Evolutionary conservation across 768 basidiomycete species (phyloP).

Genomic region (Cyclocybe cylindracea): DNA sequence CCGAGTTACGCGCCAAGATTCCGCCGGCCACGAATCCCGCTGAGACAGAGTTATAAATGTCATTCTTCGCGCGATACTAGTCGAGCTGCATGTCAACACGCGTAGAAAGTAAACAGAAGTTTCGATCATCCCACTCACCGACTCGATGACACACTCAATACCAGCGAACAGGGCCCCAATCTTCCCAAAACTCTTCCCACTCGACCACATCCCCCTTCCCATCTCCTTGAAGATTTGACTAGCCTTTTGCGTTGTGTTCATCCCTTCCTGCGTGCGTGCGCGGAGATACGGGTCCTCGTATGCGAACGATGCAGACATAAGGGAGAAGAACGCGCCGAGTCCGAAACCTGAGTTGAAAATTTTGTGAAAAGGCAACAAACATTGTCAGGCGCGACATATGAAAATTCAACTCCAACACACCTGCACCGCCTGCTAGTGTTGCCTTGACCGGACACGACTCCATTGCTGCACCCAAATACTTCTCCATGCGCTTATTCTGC

Average conservation of each 20-base stretch:
- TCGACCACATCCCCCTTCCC: constrained; percentile 89
- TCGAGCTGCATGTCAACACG: not conserved
- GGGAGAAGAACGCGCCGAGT: constrained; percentile 91
- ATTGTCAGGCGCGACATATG: not conserved
- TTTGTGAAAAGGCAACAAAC: not conserved
- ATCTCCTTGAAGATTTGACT: constrained; percentile 89
- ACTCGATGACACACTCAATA: constrained; percentile 93
- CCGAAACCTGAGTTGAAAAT: constrained; percentile 65
- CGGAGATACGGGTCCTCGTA: constrained; percentile 92
- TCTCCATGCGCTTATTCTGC: constrained; percentile 78
- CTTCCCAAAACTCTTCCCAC: constrained; percentile 91
- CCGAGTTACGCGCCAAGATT: constrained; percentile 83
- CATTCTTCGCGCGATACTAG: constrained; percentile 95
- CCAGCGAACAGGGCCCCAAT: constrained; percentile 95
- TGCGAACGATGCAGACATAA: constrained; percentile 94
- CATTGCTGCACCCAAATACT: constrained; percentile 69
- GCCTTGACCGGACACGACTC: constrained; percentile 89
- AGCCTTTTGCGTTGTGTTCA: constrained; percentile 77
- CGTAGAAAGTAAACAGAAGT: not conserved
- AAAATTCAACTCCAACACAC: constrained; percentile 44
- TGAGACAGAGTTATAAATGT: constrained; percentile 87
- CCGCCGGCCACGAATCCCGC: constrained; percentile 90
- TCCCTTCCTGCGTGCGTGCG: constrained; percentile 52
- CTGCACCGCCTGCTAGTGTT: constrained; percentile 76
- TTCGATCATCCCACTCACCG: constrained; percentile 52